phyloP scores from a whole-genome alignment of 495 filamentous ascomycete species.

The Trichoderma asperelloides region DNA sequence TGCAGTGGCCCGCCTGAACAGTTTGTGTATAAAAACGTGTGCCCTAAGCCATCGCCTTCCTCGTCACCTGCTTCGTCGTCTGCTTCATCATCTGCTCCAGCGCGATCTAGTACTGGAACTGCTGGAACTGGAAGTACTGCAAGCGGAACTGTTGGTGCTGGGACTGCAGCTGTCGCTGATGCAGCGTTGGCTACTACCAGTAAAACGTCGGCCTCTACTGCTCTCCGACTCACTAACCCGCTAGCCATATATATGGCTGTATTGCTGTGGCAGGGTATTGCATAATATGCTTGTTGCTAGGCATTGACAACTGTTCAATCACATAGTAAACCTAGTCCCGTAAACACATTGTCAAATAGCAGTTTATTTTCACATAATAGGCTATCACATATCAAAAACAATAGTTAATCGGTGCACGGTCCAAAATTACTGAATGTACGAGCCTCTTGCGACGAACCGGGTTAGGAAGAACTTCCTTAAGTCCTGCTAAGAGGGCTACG shows the following conservation, averaged over 20 bases:
- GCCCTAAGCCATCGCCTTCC: background rate
- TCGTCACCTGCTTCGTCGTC: background rate
- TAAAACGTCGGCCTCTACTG: background rate
- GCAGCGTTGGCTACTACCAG: background rate
- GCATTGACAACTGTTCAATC: no score
- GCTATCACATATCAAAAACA: no score
- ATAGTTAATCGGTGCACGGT: no score
- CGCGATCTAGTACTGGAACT: background rate
- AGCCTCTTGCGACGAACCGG: no score
- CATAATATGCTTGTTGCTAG: no score
- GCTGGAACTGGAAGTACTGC: background rate
- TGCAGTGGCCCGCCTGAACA: background rate
- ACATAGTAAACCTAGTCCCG: no score
- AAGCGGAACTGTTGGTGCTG: background rate
- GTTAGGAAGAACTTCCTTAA: no score
- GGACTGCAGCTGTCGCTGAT: background rate
- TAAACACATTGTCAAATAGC: no score
- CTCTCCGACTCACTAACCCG: background rate
- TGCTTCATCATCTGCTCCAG: background rate
- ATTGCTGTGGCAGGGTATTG: background rate
- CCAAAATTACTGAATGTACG: no score
- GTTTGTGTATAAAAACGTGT: constrained; percentile 5
- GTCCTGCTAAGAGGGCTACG: no score
- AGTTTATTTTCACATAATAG: no score
- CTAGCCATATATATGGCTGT: background rate